A percentile compares a stretch with the other conserved stretches of the same genome.
These are phyloP conservation scores for Thuja plicata DNA, from an alignment of 83 land plant species.

Conservation along the genomic window DNA sequence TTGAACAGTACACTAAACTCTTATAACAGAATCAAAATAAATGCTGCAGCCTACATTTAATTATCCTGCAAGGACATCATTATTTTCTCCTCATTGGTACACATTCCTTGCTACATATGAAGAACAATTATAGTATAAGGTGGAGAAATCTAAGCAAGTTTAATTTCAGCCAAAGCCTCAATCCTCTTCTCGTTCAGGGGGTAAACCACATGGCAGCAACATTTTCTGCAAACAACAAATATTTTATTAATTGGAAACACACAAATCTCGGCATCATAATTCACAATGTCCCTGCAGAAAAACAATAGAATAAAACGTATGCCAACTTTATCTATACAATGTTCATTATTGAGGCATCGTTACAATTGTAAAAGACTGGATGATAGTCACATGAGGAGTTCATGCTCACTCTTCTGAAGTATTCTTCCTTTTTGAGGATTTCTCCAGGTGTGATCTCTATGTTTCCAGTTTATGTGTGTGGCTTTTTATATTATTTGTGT, in stretches of 20 bases:
- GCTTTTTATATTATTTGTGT: no score
- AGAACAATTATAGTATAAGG: background rate
- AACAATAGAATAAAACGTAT: background rate
- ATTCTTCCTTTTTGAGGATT: no score
- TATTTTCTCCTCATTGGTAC: background rate
- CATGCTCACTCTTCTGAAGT: no score
- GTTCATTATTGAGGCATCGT: no score
- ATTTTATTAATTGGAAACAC: background rate
- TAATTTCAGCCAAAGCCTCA: background rate
- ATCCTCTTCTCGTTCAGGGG: conserved; percentile 47
- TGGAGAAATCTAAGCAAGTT: background rate
- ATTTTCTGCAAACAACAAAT: conserved; percentile 33
- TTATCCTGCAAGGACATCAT: background rate
- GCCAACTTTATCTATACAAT: no score
- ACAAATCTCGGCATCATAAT: background rate
- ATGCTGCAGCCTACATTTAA: background rate
- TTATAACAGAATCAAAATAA: background rate
- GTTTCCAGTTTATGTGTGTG: no score
- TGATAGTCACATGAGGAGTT: no score
- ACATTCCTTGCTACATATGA: background rate
- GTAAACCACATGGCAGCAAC: conserved; percentile 45
- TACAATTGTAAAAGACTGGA: no score
- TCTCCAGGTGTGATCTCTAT: no score
- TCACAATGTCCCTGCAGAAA: background rate
- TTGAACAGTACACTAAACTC: background rate